phyloP scores from a whole-genome alignment of 305 asterid species.

The Fraxinus greggii region DNA sequence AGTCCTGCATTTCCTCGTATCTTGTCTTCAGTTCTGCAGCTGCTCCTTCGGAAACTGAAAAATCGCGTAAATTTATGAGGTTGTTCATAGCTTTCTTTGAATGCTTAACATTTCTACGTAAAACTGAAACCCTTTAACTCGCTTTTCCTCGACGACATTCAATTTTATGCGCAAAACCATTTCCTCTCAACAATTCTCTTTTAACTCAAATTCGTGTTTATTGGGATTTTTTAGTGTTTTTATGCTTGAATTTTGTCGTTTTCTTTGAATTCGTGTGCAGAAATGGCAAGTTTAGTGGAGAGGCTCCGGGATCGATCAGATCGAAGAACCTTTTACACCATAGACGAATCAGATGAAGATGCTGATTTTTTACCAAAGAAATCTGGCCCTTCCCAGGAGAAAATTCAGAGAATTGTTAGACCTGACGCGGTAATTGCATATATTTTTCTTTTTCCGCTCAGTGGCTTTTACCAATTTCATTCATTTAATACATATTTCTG shows the following conservation, averaged over 20 bases:
- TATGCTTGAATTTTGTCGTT: not conserved
- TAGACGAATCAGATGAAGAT: slow-evolving; percentile 93
- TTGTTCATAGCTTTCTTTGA: not conserved
- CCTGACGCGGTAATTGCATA: slow-evolving; percentile 58
- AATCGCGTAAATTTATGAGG: not conserved
- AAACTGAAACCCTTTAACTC: slow-evolving; percentile 6
- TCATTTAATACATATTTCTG: not conserved
- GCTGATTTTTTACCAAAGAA: slow-evolving; percentile 49
- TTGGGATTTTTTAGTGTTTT: not conserved
- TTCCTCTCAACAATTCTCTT: not conserved
- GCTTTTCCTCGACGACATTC: slow-evolving; percentile 18
- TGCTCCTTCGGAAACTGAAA: slow-evolving; percentile 9
- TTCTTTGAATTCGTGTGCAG: slow-evolving; percentile 26
- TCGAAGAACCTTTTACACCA: slow-evolving; percentile 66
- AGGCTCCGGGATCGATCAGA: slow-evolving; percentile 90
- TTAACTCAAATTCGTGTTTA: not conserved
- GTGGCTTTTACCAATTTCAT: slow-evolving; percentile 1
- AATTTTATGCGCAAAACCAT: not conserved
- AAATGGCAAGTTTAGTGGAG: slow-evolving; percentile 91
- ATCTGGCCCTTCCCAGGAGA: slow-evolving; percentile 46
- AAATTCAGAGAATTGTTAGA: slow-evolving; percentile 59
- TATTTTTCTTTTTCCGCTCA: not conserved
- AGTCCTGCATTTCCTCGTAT: not conserved
- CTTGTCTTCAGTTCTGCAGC: not conserved
- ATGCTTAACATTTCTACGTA: slow-evolving; percentile 15